phyloP scores from a whole-genome alignment of 1,284 basidiomycete genomes.

The Cryptococcus wingfieldii region DNA sequence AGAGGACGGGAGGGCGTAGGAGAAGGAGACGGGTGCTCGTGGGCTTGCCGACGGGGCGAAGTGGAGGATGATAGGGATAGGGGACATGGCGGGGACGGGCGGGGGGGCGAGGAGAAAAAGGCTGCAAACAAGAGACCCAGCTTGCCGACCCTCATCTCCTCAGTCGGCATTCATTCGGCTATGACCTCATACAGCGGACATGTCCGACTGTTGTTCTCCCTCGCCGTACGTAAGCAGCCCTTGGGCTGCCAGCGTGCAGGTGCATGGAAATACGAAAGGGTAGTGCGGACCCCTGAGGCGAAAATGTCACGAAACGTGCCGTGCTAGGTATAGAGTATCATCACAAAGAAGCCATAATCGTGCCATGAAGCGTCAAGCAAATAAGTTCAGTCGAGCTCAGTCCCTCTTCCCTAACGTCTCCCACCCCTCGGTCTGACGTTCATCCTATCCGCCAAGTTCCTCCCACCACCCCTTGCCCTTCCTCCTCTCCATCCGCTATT shows the following conservation, averaged over 20 bases:
- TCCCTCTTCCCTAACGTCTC: neutral
- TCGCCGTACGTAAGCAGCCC: neutral
- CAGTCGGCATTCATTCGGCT: neutral
- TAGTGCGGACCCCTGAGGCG: too few relatives aligned
- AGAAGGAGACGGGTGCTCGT: neutral
- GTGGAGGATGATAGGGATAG: slow-evolving; percentile 23
- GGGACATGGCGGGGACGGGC: slow-evolving; percentile 17
- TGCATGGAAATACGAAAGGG: too few relatives aligned
- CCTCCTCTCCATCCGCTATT: slow-evolving; percentile 3
- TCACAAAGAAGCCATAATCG: neutral
- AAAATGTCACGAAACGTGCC: too few relatives aligned
- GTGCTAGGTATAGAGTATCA: too few relatives aligned
- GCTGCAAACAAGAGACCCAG: neutral
- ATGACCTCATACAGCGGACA: neutral
- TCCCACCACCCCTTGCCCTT: slow-evolving; percentile 11
- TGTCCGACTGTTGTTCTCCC: neutral
- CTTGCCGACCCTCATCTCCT: neutral
- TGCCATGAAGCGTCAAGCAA: too few relatives aligned
- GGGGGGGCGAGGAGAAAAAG: neutral
- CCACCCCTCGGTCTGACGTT: neutral
- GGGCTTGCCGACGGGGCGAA: neutral
- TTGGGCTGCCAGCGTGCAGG: too few relatives aligned
- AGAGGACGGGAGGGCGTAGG: neutral
- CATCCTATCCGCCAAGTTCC: slow-evolving; percentile 13
- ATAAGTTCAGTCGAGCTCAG: too few relatives aligned